Evolutionary conservation across 805 yeast species (phyloP).

Genomic region (Priceomyces medius): DNA sequence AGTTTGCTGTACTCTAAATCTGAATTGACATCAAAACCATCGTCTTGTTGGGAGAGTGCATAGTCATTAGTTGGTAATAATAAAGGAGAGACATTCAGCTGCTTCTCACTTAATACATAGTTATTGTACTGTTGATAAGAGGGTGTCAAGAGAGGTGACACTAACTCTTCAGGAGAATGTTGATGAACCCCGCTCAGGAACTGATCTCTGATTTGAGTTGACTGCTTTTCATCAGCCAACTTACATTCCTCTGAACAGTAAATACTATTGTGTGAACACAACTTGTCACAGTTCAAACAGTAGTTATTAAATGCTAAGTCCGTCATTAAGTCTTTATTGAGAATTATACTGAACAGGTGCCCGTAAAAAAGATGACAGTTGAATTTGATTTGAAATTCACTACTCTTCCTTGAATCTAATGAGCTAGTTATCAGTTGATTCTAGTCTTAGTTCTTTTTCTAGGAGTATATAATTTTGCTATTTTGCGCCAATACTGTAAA

Average conservation of each 20-base stretch:
- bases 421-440: no score
- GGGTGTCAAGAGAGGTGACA: slow-evolving; percentile 41
- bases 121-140: slow-evolving; percentile 22
- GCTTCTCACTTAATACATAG: slow-evolving; percentile 5
- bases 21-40: neutral
- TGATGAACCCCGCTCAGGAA: slow-evolving; percentile 6
- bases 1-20: slow-evolving; percentile 25
- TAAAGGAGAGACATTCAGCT: slow-evolving; percentile 18
- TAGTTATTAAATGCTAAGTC: slow-evolving; percentile 37
- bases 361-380: no score
- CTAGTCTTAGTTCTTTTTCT: neutral
- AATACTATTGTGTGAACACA: slow-evolving; percentile 21
- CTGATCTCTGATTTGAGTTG: slow-evolving; percentile 14
- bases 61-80: slow-evolving; percentile 15
- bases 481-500: no score
- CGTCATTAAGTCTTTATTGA: slow-evolving; percentile 36
- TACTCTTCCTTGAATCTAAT: no score
- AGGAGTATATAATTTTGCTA: no score
- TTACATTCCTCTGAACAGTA: slow-evolving; percentile 35
- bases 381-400: no score
- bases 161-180: slow-evolving; percentile 15
- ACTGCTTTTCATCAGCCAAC: slow-evolving; percentile 28
- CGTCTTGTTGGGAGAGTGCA: slow-evolving; percentile 7
- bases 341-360: neutral
- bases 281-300: slow-evolving; percentile 37